Percentiles rank a stretch among this genome's conserved stretches.
Conservation (phyloP, 208 protist species). For the Leishmania amazonensis region DNA sequence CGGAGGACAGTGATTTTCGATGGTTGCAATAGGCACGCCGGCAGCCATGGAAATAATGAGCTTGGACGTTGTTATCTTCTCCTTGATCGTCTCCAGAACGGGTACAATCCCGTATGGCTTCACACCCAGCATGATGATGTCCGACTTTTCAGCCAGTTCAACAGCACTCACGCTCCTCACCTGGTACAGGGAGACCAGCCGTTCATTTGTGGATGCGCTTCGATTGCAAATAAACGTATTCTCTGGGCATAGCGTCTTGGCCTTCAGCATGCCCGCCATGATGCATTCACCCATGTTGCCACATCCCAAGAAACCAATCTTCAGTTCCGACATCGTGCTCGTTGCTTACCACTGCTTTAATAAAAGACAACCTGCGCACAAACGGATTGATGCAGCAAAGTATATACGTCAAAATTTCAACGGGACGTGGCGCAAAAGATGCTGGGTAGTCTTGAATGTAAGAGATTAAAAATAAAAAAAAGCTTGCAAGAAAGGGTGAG, state of each 20-base stretch:
- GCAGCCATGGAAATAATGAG: slow-evolving; percentile 95
- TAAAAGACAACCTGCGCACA: neutral
- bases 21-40: slow-evolving; percentile 77
- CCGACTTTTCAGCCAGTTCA: slow-evolving; percentile 59
- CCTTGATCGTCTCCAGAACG: slow-evolving; percentile 64
- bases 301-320: slow-evolving; percentile 93
- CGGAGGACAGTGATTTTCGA: slow-evolving; percentile 61
- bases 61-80: slow-evolving; percentile 36
- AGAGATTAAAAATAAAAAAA: neutral
- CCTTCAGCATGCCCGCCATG: slow-evolving; percentile 66
- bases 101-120: slow-evolving; percentile 89
- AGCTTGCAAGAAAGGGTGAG: no score
- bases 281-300: slow-evolving; percentile 95
- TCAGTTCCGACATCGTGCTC: slow-evolving; percentile 11
- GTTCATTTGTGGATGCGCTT: slow-evolving; percentile 41
- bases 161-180: slow-evolving; percentile 44
- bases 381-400: neutral
- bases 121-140: slow-evolving; percentile 92
- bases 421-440: neutral
- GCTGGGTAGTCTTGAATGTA: neutral
- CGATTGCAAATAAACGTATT: slow-evolving; percentile 79
- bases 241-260: slow-evolving; percentile 32
- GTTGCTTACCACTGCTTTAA: neutral
- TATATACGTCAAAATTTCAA: neutral
- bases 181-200: slow-evolving; percentile 50